Conservation (phyloP, 331 rosid genomes). For the Arachis monticola region DNA sequence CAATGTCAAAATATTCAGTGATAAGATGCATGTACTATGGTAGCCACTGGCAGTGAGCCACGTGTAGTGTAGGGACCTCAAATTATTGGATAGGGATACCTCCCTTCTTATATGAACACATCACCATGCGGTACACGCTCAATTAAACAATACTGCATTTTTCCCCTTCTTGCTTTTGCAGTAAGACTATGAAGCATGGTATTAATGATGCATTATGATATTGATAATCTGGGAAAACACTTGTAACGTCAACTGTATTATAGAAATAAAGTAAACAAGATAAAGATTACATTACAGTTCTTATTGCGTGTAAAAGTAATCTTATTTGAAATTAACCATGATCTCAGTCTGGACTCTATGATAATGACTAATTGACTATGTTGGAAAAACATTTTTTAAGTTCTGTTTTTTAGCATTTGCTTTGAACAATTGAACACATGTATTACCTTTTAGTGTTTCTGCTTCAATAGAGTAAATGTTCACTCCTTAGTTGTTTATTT, state of each 20-base stretch:
- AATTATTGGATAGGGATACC: neutral
- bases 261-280: neutral
- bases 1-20: neutral
- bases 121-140: neutral
- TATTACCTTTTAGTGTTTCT: neutral
- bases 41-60: neutral
- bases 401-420: too few species aligned
- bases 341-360: too few species aligned
- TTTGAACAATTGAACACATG: neutral
- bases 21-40: neutral
- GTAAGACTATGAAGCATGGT: too few species aligned
- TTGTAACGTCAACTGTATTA: too few species aligned
- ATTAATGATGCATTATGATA: too few species aligned
- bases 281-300: too few species aligned
- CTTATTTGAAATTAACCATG: too few species aligned
- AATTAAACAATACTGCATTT: conserved; percentile 1
- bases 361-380: too few species aligned
- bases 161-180: neutral
- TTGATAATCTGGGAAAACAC: too few species aligned
- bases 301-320: too few species aligned
- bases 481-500: neutral
- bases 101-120: neutral
- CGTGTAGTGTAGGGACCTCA: neutral
- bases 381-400: too few species aligned
- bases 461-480: neutral